Percentiles rank a stretch among this genome's conserved stretches.
phyloP scores from a whole-genome alignment of 2,329 filamentous ascomycete species.

The Cladosporium colombiae region DNA sequence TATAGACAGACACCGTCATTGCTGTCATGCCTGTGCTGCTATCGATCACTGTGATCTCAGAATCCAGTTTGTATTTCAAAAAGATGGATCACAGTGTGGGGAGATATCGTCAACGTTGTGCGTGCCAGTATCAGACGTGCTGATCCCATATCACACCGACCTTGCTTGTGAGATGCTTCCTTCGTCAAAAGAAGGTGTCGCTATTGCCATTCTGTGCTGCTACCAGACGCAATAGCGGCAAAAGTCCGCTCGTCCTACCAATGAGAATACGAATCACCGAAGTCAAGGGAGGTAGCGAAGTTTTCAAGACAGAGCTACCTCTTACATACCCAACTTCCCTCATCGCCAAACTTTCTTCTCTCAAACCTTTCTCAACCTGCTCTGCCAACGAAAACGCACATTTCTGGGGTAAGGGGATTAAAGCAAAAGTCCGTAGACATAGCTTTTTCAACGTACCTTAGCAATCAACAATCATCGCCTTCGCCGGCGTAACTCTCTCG shows the following conservation, averaged over 20 bases:
- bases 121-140: neutral
- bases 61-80: neutral
- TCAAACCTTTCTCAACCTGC: neutral
- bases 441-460: neutral
- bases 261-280: neutral
- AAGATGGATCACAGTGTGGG: neutral
- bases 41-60: neutral
- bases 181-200: neutral
- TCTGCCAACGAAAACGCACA: neutral
- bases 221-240: neutral
- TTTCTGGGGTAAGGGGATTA: neutral
- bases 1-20: no score
- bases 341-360: no score
- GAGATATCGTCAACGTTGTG: neutral
- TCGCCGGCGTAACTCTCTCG: neutral
- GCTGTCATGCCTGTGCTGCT: neutral
- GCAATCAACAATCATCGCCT: conserved; percentile 3
- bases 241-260: neutral
- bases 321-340: no score
- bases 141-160: neutral
- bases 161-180: neutral
- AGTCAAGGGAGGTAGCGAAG: neutral
- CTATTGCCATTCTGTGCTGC: neutral
- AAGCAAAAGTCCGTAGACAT: neutral
- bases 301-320: no score